phyloP scores from a whole-genome alignment of 805 yeast species.

The Kodamaea kakaduensis region DNA sequence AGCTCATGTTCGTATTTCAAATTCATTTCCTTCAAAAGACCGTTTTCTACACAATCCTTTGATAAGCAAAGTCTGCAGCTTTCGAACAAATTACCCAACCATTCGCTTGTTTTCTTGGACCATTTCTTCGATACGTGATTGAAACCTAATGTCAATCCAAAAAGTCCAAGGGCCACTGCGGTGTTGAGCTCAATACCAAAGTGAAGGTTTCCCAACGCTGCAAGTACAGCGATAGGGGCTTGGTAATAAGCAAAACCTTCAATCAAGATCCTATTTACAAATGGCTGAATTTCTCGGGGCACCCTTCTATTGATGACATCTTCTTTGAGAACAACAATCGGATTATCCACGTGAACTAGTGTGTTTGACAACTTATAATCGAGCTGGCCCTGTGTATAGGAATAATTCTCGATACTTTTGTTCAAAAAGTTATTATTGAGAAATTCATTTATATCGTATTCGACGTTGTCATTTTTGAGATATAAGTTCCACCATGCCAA shows the following conservation, averaged over 20 bases:
- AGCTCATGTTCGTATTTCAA: conserved; percentile 20
- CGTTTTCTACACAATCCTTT: conserved; percentile 35
- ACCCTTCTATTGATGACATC: conserved; percentile 26
- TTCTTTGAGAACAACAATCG: conserved; percentile 10
- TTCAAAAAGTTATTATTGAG: conserved; percentile 33
- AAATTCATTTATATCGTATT: conserved; percentile 39
- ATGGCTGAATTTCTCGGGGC: conserved; percentile 34
- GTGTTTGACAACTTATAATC: conserved; percentile 19
- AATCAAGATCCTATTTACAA: conserved; percentile 26
- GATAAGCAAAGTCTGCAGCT: conserved; percentile 33
- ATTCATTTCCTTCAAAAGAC: conserved; percentile 32
- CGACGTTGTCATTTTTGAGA: conserved; percentile 39
- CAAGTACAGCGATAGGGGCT: conserved; percentile 31
- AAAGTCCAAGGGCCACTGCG: conserved; percentile 28
- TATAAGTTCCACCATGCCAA: conserved; percentile 43
- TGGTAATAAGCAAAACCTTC: conserved; percentile 34
- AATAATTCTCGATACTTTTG: conserved; percentile 36
- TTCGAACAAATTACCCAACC: conserved; percentile 32
- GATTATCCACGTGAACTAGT: conserved; percentile 6
- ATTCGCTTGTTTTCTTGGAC: conserved; percentile 25
- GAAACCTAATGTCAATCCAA: conserved; percentile 42
- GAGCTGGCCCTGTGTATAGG: conserved; percentile 35
- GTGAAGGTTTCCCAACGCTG: conserved; percentile 28
- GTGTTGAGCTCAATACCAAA: conserved; percentile 32
- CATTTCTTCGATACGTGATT: conserved; percentile 37